Percentiles rank a stretch among this genome's conserved stretches.
These are phyloP conservation scores for Saccharomycopsis sp. DNA, from an alignment of 805 yeast genomes.

Conservation along the genomic window DNA sequence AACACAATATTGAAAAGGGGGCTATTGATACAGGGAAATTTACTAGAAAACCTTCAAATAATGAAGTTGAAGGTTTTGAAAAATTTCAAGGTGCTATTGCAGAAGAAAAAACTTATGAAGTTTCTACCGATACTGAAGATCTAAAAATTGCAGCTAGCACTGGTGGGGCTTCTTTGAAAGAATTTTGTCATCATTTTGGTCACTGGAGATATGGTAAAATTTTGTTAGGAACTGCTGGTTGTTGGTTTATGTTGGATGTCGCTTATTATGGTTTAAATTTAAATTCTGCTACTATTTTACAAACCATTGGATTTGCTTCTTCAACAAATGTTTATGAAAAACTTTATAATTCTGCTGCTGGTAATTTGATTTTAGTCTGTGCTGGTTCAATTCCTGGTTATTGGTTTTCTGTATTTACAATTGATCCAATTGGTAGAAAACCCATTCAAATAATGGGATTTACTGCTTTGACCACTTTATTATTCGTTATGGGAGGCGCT, in stretches of 20 bases:
- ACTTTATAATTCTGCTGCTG: slow-evolving; percentile 73
- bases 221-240: slow-evolving; percentile 79
- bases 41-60: slow-evolving; percentile 24
- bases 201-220: slow-evolving; percentile 86
- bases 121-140: slow-evolving; percentile 32
- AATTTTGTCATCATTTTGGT: slow-evolving; percentile 61
- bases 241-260: slow-evolving; percentile 86
- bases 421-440: slow-evolving; percentile 79
- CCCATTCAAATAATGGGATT: slow-evolving; percentile 75
- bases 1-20: slow-evolving; percentile 38
- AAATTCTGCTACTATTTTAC: slow-evolving; percentile 68
- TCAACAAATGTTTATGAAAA: slow-evolving; percentile 57
- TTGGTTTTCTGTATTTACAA: slow-evolving; percentile 73
- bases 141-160: slow-evolving; percentile 32
- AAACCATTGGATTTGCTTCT: slow-evolving; percentile 77
- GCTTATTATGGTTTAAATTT: slow-evolving; percentile 85
- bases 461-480: slow-evolving; percentile 53
- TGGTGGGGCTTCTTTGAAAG: slow-evolving; percentile 73
- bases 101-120: slow-evolving; percentile 18
- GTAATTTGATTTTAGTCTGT: slow-evolving; percentile 85
- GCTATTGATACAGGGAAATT: slow-evolving; percentile 32
- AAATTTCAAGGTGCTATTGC: slow-evolving; percentile 38
- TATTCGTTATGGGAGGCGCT: slow-evolving; percentile 77
- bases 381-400: slow-evolving; percentile 91
- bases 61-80: too few relatives aligned